Conservation (phyloP, 129 eudicot species). For the Deinandra increscens region DNA sequence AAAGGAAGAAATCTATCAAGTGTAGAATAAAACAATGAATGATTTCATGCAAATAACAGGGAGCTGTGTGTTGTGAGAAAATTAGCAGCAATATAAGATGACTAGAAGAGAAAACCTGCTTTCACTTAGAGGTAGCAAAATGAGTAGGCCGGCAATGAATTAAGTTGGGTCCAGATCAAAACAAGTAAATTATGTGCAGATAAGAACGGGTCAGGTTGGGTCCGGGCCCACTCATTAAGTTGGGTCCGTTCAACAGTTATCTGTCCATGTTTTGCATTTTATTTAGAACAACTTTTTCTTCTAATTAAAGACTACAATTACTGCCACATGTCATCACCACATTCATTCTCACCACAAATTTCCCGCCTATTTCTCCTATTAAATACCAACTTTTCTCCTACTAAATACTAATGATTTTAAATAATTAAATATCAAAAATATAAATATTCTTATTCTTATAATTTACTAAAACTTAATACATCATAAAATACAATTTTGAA, state of each 20-base stretch:
- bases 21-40: not conserved
- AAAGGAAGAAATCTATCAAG: constrained; percentile 67
- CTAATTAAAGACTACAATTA: too few species aligned
- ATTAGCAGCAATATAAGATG: not conserved
- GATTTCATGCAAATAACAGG: not conserved
- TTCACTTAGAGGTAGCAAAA: not conserved
- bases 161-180: not conserved
- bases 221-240: not conserved
- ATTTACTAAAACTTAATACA: too few species aligned
- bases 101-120: not conserved
- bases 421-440: too few species aligned
- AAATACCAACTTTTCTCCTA: too few species aligned
- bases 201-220: not conserved
- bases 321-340: too few species aligned
- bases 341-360: too few species aligned
- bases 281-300: not conserved
- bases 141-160: not conserved
- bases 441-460: too few species aligned
- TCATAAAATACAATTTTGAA: too few species aligned
- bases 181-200: not conserved
- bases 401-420: too few species aligned
- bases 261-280: not conserved
- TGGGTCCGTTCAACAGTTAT: not conserved
- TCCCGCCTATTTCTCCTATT: too few species aligned
- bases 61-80: not conserved